Conservation (phyloP, 768 basidiomycete species). For the Lactifluus piperatus region DNA sequence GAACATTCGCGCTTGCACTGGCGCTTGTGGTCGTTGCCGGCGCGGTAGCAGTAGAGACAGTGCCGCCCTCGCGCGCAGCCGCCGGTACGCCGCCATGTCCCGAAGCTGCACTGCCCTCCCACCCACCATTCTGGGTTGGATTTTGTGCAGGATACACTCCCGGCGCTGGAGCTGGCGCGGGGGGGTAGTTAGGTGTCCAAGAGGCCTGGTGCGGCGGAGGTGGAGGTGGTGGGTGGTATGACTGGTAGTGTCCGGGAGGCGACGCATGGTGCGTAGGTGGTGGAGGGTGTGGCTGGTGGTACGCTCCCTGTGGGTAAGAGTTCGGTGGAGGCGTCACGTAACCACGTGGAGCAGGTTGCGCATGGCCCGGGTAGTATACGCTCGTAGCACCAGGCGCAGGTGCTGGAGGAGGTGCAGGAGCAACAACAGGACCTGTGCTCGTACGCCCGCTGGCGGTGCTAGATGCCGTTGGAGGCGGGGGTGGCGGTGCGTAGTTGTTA, state of each 20-base stretch:
- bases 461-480: not conserved
- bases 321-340: constrained; percentile 10
- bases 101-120: constrained; percentile 1
- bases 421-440: constrained; percentile 7
- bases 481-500: not conserved
- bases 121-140: not conserved
- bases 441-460: constrained; percentile 9
- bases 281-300: constrained; percentile 7
- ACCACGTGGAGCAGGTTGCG: constrained; percentile 1
- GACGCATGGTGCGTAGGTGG: constrained; percentile 11
- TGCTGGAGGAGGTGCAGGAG: constrained; percentile 5
- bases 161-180: constrained; percentile 4
- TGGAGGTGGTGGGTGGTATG: constrained; percentile 9
- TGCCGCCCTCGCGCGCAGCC: not conserved
- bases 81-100: not conserved
- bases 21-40: not conserved
- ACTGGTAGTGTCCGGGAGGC: constrained; percentile 7
- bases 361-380: constrained; percentile 15
- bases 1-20: not conserved
- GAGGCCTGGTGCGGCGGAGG: constrained; percentile 12
- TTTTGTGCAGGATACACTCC: constrained; percentile 4
- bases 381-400: constrained; percentile 2
- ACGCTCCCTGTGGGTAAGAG: constrained; percentile 2
- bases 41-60: not conserved
- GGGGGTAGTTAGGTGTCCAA: constrained; percentile 1